A percentile compares a stretch with the other conserved stretches of the same genome.
phyloP scores from a whole-genome alignment of 23 red algal species.

The Gracilaria vermiculophylla region DNA sequence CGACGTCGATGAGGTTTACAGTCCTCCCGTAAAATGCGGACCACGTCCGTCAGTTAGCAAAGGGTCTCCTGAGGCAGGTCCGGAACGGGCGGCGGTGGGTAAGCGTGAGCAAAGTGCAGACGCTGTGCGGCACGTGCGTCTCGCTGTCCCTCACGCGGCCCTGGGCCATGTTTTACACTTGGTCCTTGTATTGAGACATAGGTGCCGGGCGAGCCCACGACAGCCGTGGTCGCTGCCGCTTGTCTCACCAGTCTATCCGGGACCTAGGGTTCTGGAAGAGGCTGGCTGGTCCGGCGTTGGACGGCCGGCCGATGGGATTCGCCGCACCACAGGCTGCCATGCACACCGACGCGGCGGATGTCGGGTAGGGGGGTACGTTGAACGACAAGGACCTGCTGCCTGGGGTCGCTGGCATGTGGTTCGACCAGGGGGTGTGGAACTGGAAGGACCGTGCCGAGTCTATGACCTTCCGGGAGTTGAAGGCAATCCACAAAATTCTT shows the following conservation, averaged over 20 bases:
- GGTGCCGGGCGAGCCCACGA: neutral
- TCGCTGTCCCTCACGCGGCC: slow-evolving; percentile 25
- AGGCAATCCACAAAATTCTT: slow-evolving; percentile 4
- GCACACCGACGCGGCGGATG: slow-evolving; percentile 41
- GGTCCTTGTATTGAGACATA: slow-evolving; percentile 7
- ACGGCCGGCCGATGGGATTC: neutral
- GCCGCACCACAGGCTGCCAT: neutral
- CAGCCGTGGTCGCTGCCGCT: neutral
- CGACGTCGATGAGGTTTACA: neutral
- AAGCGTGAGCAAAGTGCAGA: neutral
- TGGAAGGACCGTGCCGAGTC: slow-evolving; percentile 11
- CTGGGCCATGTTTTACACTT: slow-evolving; percentile 32
- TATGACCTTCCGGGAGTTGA: slow-evolving; percentile 14
- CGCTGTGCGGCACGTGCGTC: slow-evolving; percentile 43
- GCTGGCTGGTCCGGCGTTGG: neutral
- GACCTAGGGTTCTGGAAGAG: neutral
- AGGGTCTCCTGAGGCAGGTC: neutral
- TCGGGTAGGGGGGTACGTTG: slow-evolving; percentile 11
- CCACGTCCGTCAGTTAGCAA: neutral
- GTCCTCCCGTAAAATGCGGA: neutral
- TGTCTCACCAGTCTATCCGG: slow-evolving; percentile 37
- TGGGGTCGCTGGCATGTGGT: neutral
- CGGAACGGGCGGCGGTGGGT: neutral
- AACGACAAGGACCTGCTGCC: neutral
- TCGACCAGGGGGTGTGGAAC: slow-evolving; percentile 23